Conservation (phyloP, 2,329 filamentous ascomycete genomes). For the Neofusicoccum laricinum region DNA sequence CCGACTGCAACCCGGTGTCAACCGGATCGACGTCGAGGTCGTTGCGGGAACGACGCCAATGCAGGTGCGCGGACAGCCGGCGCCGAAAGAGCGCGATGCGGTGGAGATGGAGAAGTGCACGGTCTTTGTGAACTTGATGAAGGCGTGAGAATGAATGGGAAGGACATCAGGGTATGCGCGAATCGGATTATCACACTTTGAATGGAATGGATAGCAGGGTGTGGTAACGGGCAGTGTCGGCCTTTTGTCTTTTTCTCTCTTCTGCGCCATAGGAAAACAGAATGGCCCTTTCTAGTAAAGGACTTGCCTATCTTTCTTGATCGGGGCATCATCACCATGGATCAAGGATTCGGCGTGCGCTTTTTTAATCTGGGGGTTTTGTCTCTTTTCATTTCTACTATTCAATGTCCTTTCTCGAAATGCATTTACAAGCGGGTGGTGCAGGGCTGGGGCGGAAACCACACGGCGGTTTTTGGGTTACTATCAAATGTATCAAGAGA, state of each 20-base stretch:
- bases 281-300: background rate
- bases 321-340: too few relatives aligned
- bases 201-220: too few relatives aligned
- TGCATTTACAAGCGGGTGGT: background rate
- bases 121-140: slow-evolving; percentile 69
- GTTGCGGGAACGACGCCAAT: slow-evolving; percentile 64
- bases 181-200: too few relatives aligned
- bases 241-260: too few relatives aligned
- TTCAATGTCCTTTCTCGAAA: background rate
- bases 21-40: slow-evolving; percentile 74
- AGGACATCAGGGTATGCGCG: too few relatives aligned
- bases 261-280: background rate
- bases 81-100: slow-evolving; percentile 42
- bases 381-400: background rate
- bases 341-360: background rate
- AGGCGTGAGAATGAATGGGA: background rate
- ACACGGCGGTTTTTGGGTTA: background rate
- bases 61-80: slow-evolving; percentile 22
- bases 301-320: background rate
- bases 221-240: too few relatives aligned
- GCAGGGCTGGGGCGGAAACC: background rate
- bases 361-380: background rate
- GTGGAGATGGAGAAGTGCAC: slow-evolving; percentile 77
- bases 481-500: background rate
- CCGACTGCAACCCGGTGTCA: slow-evolving; percentile 68